Conservation (phyloP, 768 basidiomycete species). For the Suillus americanus region DNA sequence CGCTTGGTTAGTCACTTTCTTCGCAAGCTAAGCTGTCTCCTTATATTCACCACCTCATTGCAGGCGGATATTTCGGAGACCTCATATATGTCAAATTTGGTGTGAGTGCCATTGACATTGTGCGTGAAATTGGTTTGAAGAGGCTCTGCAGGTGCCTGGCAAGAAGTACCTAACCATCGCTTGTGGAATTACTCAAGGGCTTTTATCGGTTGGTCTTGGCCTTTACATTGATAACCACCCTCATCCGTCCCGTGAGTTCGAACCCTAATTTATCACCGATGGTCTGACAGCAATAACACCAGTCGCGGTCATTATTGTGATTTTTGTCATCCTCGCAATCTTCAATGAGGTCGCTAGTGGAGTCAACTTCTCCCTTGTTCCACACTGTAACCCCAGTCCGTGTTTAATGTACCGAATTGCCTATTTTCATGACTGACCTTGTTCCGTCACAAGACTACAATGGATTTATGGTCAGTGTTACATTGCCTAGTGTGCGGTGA, state of each 20-base stretch:
- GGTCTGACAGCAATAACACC: neutral
- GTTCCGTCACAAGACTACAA: constrained; percentile 21
- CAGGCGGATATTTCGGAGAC: constrained; percentile 48
- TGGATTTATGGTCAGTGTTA: constrained; percentile 33
- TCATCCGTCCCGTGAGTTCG: constrained; percentile 20
- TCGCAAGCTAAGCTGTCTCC: neutral
- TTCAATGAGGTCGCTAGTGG: constrained; percentile 48
- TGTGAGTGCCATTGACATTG: constrained; percentile 16
- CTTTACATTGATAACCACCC: constrained; percentile 36
- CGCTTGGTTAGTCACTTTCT: constrained; percentile 29
- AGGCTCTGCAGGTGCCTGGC: constrained; percentile 25
- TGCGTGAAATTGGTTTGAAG: neutral
- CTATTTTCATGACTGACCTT: neutral
- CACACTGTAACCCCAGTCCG: constrained; percentile 46
- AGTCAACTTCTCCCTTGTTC: constrained; percentile 49
- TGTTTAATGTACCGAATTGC: constrained; percentile 15
- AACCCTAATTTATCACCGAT: neutral
- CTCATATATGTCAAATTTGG: constrained; percentile 42
- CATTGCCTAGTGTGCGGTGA: neutral
- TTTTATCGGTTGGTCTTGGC: constrained; percentile 44
- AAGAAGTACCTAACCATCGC: constrained; percentile 49
- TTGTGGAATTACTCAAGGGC: constrained; percentile 46
- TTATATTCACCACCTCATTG: neutral
- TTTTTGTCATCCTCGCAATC: constrained; percentile 39
- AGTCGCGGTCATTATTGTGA: constrained; percentile 36